These are phyloP conservation scores for Suillus sp. DNA, from an alignment of 768 basidiomycete species.

Conservation along the genomic window DNA sequence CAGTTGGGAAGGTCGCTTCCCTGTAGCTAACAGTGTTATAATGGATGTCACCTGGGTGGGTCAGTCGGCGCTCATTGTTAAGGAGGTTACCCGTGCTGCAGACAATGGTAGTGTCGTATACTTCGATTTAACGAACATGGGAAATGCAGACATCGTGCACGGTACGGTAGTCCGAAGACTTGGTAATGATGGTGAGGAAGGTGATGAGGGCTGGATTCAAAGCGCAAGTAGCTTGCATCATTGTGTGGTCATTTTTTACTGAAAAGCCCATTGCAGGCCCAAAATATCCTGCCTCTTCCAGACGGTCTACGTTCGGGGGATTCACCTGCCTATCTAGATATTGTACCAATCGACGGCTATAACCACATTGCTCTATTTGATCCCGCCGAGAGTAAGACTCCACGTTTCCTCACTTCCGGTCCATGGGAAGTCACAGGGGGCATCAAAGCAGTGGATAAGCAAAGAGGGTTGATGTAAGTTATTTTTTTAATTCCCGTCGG, in stretches of 20 bases:
- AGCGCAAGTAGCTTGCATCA: constrained; percentile 49
- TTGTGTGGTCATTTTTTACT: not conserved
- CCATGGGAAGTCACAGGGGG: constrained; percentile 86
- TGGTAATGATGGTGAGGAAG: constrained; percentile 82
- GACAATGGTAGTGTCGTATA: constrained; percentile 77
- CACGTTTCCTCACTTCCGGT: constrained; percentile 84
- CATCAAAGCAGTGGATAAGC: constrained; percentile 71
- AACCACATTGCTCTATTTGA: constrained; percentile 93
- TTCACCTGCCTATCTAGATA: constrained; percentile 80
- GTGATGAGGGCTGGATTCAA: constrained; percentile 95
- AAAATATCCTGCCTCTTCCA: constrained; percentile 64
- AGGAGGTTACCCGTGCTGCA: constrained; percentile 86
- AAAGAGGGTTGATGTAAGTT: constrained; percentile 70
- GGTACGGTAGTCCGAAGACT: constrained; percentile 72
- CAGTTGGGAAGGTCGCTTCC: constrained; percentile 65
- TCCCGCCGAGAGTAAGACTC: constrained; percentile 66
- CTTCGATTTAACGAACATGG: constrained; percentile 55
- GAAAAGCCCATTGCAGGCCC: constrained; percentile 44
- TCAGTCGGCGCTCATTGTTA: constrained; percentile 69
- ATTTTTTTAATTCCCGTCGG: constrained; percentile 35
- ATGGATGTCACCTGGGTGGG: constrained; percentile 89
- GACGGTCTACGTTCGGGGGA: constrained; percentile 41
- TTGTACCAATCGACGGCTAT: constrained; percentile 86
- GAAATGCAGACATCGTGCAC: constrained; percentile 30
- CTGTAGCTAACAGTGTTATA: constrained; percentile 67